Conservation (phyloP, 2,329 filamentous ascomycete genomes). For the Beauveria pseudobassiana region DNA sequence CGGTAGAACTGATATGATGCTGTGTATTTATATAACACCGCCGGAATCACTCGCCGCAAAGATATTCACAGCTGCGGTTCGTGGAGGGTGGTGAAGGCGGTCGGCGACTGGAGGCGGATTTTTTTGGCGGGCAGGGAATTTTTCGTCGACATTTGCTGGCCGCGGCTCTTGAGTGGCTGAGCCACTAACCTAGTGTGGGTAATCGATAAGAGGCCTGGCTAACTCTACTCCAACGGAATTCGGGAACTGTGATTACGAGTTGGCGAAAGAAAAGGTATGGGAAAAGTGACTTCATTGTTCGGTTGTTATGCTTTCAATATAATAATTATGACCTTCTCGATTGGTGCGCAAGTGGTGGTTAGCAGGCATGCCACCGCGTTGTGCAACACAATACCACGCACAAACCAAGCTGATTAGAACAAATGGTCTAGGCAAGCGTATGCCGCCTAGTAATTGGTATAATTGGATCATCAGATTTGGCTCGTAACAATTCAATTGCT, state of each 20-base stretch:
- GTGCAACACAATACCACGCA: background rate
- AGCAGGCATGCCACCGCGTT: too few species aligned
- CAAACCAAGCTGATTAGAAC: conserved; percentile 16
- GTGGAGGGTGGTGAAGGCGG: conserved; percentile 12
- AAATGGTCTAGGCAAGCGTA: background rate
- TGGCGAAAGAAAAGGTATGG: too few species aligned
- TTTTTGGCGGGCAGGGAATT: conserved; percentile 12
- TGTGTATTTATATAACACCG: background rate
- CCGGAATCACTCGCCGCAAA: background rate
- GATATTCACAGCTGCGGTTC: conserved; percentile 1
- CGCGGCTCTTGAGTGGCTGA: conserved; percentile 10
- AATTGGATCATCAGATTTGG: background rate
- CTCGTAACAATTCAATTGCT: background rate
- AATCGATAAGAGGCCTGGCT: conserved; percentile 1
- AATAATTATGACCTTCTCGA: too few species aligned
- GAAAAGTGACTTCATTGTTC: too few species aligned
- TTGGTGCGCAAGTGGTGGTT: too few species aligned
- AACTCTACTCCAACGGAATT: background rate
- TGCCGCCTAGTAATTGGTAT: background rate
- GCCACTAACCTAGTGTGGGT: conserved; percentile 9
- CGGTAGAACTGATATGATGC: background rate
- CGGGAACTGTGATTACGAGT: background rate
- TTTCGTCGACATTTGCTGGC: conserved; percentile 8
- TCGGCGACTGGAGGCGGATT: conserved; percentile 13
- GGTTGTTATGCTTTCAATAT: too few species aligned